Evolutionary conservation across 108 stramenopile genomes (phyloP).

Genomic region (Fragilaria crotonensis): DNA sequence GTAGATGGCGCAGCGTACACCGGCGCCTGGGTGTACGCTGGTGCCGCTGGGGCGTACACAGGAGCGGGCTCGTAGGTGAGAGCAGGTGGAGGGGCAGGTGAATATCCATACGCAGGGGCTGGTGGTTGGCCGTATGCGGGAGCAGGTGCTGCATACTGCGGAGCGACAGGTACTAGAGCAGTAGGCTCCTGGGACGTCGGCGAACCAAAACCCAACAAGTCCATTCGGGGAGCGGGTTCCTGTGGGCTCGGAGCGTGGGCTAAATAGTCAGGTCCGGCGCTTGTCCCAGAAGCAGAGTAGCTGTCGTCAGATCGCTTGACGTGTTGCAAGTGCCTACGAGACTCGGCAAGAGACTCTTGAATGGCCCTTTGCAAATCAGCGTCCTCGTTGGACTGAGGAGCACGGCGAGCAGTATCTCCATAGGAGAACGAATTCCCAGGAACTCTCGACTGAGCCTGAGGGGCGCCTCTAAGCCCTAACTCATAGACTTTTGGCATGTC

Average conservation of each 20-base stretch:
- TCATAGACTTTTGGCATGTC: constrained; percentile 78
- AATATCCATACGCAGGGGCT: constrained; percentile 3
- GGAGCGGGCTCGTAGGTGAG: constrained; percentile 2
- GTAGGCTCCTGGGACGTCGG: constrained; percentile 4
- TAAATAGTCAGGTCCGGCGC: constrained; percentile 20
- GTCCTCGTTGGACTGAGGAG: constrained; percentile 41
- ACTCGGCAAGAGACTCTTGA: constrained; percentile 51
- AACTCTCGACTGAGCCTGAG: constrained; percentile 42
- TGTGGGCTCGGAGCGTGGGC: constrained; percentile 7
- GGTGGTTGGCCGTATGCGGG: constrained; percentile 7
- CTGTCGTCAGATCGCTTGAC: background rate
- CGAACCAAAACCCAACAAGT: constrained; percentile 6
- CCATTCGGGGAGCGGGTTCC: constrained; percentile 15
- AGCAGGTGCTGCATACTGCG: background rate
- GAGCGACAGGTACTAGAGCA: no score
- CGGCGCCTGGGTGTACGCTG: background rate
- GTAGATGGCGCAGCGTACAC: background rate
- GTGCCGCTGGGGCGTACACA: background rate
- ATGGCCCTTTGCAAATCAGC: constrained; percentile 66
- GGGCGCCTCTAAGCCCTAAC: constrained; percentile 45
- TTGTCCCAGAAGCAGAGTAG: background rate
- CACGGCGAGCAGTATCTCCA: constrained; percentile 2
- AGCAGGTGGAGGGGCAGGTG: constrained; percentile 1
- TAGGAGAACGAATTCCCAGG: constrained; percentile 6
- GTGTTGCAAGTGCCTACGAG: constrained; percentile 26